A percentile compares a stretch with the other conserved stretches of the same genome.
Evolutionary conservation across 306 rosid species (phyloP).

Genomic region (Inga leiocalycina): DNA sequence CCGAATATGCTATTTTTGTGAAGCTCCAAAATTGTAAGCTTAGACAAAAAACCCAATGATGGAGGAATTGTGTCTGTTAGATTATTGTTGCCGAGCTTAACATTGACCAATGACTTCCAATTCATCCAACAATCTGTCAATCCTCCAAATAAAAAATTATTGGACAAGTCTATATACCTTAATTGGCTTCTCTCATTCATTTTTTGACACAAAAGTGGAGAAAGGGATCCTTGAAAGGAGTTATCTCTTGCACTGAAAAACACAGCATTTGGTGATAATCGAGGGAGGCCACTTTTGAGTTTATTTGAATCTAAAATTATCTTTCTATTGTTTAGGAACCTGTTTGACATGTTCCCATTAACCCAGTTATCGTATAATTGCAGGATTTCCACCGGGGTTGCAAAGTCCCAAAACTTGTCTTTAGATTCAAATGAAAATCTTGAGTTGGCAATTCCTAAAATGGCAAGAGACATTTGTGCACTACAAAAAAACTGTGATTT

Average conservation of each 20-base stretch:
- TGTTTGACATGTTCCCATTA: not conserved
- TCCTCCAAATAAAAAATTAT: not conserved
- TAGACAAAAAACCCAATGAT: too few relatives aligned
- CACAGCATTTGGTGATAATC: not conserved
- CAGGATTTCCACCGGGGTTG: not conserved
- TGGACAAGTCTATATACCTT: too few relatives aligned
- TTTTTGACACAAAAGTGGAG: not conserved
- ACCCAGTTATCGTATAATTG: not conserved
- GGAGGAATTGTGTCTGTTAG: too few relatives aligned
- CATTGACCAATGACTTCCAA: not conserved
- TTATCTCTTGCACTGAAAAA: not conserved
- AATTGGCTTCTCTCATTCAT: not conserved
- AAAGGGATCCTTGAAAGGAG: not conserved
- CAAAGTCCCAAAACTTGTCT: not conserved
- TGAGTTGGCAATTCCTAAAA: not conserved
- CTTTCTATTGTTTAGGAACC: too few relatives aligned
- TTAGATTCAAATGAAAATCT: not conserved
- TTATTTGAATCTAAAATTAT: not conserved
- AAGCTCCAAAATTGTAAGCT: too few relatives aligned
- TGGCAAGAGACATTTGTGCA: not conserved
- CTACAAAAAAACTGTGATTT: not conserved
- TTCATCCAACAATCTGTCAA: not conserved
- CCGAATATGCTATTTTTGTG: too few relatives aligned
- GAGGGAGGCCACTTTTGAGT: not conserved
- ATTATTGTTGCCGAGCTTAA: too few relatives aligned